phyloP scores from a whole-genome alignment of 257 asterid species.

The Scutellaria barbata region DNA sequence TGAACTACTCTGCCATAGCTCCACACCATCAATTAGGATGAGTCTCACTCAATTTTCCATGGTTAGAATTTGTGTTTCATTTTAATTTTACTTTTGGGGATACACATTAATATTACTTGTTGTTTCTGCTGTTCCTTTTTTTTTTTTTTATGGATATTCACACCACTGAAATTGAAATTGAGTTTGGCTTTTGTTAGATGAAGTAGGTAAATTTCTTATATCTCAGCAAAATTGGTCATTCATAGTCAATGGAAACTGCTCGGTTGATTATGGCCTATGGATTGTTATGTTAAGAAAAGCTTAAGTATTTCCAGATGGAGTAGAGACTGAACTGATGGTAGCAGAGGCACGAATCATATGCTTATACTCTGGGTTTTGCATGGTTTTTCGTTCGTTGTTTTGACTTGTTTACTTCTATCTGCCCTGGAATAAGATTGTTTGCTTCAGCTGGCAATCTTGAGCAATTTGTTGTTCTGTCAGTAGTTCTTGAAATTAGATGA shows the following conservation, averaged over 20 bases:
- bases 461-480: neutral
- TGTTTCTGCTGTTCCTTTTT: constrained; percentile 6
- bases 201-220: neutral
- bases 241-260: constrained; percentile 5
- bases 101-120: neutral
- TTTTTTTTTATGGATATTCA: neutral
- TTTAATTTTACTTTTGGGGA: neutral
- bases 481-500: neutral
- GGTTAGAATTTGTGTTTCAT: constrained; percentile 45
- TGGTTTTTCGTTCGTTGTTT: neutral
- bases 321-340: neutral
- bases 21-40: constrained; percentile 42
- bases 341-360: constrained; percentile 15
- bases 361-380: neutral
- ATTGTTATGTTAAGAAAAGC: neutral
- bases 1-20: neutral
- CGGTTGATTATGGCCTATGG: neutral
- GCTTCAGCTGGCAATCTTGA: neutral
- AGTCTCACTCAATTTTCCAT: constrained; percentile 62
- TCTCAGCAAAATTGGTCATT: neutral
- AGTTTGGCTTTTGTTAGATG: constrained; percentile 6
- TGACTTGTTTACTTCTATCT: neutral
- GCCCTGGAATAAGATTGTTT: neutral
- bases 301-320: constrained; percentile 4
- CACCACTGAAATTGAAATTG: neutral